Percentiles rank a stretch among this genome's conserved stretches.
phyloP scores from a whole-genome alignment of 1,284 basidiomycete genomes.

The Moniliella sp. region DNA sequence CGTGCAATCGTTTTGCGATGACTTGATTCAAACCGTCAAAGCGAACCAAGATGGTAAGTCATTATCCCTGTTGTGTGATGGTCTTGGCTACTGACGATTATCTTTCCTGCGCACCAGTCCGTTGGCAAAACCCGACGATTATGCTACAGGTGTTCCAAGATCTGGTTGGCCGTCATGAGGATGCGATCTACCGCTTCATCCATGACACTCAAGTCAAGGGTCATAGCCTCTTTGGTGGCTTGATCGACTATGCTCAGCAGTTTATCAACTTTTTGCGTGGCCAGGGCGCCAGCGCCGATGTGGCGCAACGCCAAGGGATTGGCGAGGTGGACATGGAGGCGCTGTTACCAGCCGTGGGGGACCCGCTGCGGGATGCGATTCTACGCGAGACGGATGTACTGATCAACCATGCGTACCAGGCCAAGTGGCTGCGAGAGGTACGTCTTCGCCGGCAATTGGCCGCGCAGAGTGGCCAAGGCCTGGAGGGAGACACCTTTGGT shows the following conservation, averaged over 20 bases:
- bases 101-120: conserved; percentile 37
- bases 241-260: conserved; percentile 91
- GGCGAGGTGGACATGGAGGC: conserved; percentile 14
- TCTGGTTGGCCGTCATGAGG: conserved; percentile 78
- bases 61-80: no score
- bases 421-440: conserved; percentile 26
- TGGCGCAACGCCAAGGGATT: conserved; percentile 1
- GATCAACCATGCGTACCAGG: conserved; percentile 23
- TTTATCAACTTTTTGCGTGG: conserved; percentile 81
- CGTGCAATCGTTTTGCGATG: conserved; percentile 79
- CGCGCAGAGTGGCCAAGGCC: no score
- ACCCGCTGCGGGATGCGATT: conserved; percentile 12
- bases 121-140: conserved; percentile 58
- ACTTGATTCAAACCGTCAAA: conserved; percentile 84
- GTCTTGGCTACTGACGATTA: conserved; percentile 77
- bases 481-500: no score
- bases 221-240: conserved; percentile 68
- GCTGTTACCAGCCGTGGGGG: conserved; percentile 21
- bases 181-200: conserved; percentile 84
- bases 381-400: conserved; percentile 25
- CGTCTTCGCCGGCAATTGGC: conserved; percentile 20
- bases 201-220: conserved; percentile 97
- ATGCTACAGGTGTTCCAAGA: conserved; percentile 90
- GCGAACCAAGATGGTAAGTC: no score
- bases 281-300: conserved; percentile 44